Percentiles rank a stretch among this genome's conserved stretches.
Conservation (phyloP, 306 rosid genomes). For the Boehmeria nivea region DNA sequence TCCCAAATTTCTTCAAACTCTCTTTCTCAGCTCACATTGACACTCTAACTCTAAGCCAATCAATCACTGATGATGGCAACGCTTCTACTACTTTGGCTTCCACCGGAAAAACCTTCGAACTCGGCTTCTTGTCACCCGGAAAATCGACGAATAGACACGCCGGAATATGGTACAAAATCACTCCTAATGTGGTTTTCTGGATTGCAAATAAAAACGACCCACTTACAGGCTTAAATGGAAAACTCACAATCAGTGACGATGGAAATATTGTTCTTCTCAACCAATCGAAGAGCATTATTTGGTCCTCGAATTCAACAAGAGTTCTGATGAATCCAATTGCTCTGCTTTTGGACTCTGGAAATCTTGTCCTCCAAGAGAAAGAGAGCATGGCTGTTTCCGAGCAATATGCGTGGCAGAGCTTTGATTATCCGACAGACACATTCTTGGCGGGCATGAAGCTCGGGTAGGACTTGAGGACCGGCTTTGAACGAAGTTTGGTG, state of each 20-base stretch:
- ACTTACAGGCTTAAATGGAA: background rate
- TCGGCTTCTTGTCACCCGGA: no score
- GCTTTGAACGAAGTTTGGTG: background rate
- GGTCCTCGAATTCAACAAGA: constrained; percentile 19
- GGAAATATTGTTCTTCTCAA: constrained; percentile 34
- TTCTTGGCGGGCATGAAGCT: no score
- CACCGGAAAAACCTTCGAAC: constrained; percentile 6
- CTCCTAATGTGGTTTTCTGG: constrained; percentile 5
- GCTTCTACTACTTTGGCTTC: constrained; percentile 8
- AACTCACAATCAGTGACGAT: constrained; percentile 11
- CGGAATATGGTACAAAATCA: constrained; percentile 16
- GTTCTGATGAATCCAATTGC: constrained; percentile 17
- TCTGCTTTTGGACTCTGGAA: constrained; percentile 29
- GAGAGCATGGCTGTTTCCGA: no score
- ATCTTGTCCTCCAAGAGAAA: constrained; percentile 26
- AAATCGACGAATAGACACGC: background rate
- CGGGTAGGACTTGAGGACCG: background rate
- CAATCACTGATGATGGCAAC: background rate
- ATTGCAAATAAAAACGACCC: constrained; percentile 17
- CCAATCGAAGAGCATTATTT: background rate
- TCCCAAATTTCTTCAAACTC: no score
- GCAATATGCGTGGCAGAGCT: no score
- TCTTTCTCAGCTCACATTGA: no score
- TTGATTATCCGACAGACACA: no score
- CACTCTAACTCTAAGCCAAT: constrained; percentile 1